phyloP scores from a whole-genome alignment of 148 eudicot genomes.

The Silene uniflora region DNA sequence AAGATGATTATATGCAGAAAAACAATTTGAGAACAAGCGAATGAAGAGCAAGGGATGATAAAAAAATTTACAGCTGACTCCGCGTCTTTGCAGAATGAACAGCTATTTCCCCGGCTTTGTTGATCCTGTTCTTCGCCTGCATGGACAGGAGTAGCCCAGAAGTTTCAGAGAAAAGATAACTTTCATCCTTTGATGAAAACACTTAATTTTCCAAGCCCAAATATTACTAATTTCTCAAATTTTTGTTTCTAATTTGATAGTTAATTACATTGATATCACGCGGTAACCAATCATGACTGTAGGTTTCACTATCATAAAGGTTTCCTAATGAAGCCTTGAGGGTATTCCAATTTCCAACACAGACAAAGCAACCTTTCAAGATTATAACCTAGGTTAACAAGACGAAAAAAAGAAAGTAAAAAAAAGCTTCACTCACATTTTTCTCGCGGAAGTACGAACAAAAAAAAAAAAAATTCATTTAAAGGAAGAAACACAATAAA shows the following conservation, averaged over 20 bases:
- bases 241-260: background rate
- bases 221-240: background rate
- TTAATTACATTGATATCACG: background rate
- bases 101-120: conserved; percentile 84
- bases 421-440: background rate
- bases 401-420: background rate
- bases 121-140: conserved; percentile 90
- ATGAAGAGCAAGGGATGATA: conserved; percentile 9
- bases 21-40: background rate
- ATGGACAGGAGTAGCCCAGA: conserved; percentile 2
- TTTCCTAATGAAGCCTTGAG: background rate
- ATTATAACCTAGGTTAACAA: background rate
- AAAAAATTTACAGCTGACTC: conserved; percentile 61
- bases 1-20: background rate
- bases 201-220: background rate
- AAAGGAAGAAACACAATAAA: background rate
- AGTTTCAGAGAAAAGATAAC: conserved; percentile 5
- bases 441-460: background rate
- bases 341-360: background rate
- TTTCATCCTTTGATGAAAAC: background rate
- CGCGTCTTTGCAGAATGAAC: conserved; percentile 76
- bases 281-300: background rate
- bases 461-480: background rate
- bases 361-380: background rate
- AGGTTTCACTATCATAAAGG: background rate